Base-by-base conservation (phyloP, 2,329 filamentous ascomycete species). In the Pseudocercospora musae region DNA sequence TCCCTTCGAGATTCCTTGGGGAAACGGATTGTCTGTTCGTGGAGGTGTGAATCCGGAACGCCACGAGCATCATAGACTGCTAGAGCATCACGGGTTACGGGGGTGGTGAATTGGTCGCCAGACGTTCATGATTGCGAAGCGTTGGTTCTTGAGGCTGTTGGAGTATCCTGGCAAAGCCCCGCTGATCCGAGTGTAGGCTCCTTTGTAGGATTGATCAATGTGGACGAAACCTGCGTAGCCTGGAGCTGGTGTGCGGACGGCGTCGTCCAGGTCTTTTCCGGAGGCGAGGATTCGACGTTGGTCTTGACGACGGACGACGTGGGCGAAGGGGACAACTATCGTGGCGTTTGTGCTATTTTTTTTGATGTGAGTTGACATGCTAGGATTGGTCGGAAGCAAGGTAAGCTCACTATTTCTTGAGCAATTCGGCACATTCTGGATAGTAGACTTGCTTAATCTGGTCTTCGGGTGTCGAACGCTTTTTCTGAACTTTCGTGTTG, bases 91-190 rank as follows among this genome's bases (percentile, higher is more conserved):
- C 62, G 59, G 5, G 55, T 61, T 9, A 69, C 66, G 3, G 60
- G 60, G 46, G 20, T 64, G 55, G 27, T 64, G 40, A 25, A 60
- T 44, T 4, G 63, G 66, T 40, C 55, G 62, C 68, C 66, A 69
- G 10, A 67, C 58, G 65, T 84, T 85, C 73, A 85, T 83, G 66
- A 85, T 82, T 66, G 62, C 59, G 49, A 49, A 60, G 25, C 58
- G 58, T 23, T 11, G 18, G 21, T 60, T 54, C 3, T 23, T 7
- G 1, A 44, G 37, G 9, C n/a, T 31, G 2, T 54, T n/a, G 21
- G 50, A 11, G 3, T 49, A 23, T 31, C 56, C 21, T 8, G 57
- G 57, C 4, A 27, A 5, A 2, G 18, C 44, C 23, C 13, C 44
- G 10, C 4, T 23, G 44, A 48, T 48, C 3, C 44, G 20, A 13